A percentile compares a stretch with the other conserved stretches of the same genome.
Evolutionary conservation across 805 yeast genomes (phyloP).

Genomic region (Yarrowia keelungensis): DNA sequence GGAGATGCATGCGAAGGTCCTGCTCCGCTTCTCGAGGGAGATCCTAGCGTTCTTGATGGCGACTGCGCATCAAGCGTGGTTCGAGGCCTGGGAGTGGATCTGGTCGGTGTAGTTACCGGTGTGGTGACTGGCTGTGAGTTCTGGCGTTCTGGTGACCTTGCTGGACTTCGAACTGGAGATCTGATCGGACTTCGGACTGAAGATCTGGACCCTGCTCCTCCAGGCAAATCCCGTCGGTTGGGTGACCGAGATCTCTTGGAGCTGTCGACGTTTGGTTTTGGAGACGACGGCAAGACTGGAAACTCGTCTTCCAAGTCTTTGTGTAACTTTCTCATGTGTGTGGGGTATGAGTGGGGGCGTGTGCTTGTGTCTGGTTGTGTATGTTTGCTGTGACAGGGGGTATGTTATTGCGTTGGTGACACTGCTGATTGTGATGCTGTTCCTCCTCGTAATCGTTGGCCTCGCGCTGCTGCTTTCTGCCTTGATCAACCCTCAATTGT

Average conservation of each 20-base stretch:
- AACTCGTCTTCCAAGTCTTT: conserved; percentile 37
- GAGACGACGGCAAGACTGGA: conserved; percentile 34
- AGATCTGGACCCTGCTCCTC: conserved; percentile 13
- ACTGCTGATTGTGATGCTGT: background rate
- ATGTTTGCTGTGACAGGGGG: background rate
- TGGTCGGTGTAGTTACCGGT: conserved; percentile 4
- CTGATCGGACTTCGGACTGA: background rate
- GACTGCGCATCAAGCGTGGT: conserved; percentile 6
- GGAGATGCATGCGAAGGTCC: conserved; percentile 13
- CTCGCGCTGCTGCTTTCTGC: too few relatives aligned
- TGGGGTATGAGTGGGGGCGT: background rate
- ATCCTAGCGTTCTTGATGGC: conserved; percentile 14
- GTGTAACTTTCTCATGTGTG: conserved; percentile 23
- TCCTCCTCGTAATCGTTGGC: too few relatives aligned
- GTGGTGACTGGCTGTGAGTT: conserved; percentile 8
- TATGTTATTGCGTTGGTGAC: background rate
- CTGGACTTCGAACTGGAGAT: conserved; percentile 2
- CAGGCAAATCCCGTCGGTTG: conserved; percentile 23
- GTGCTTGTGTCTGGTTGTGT: background rate
- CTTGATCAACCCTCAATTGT: too few relatives aligned
- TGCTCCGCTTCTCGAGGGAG: background rate
- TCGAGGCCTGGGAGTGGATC: conserved; percentile 9
- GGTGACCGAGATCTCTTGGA: conserved; percentile 14
- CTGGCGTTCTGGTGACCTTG: conserved; percentile 11
- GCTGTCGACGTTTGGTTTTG: conserved; percentile 10